phyloP scores from a whole-genome alignment of 371 early-diverging fungal species.

The Mortierella sp. region DNA sequence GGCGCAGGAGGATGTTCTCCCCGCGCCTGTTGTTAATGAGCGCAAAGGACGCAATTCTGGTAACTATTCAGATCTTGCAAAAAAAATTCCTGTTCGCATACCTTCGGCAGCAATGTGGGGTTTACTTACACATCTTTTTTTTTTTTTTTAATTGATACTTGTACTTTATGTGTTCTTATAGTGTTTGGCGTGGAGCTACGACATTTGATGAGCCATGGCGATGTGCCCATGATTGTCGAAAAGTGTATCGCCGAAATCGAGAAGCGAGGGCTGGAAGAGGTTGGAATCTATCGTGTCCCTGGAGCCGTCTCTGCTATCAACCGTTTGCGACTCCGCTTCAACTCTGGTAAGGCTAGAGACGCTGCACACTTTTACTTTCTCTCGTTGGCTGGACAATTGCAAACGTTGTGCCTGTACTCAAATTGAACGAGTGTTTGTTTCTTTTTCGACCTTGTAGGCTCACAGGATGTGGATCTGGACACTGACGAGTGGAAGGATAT shows the following conservation, averaged over 20 bases:
- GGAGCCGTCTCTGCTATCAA: slow-evolving; percentile 79
- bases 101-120: background rate
- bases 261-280: slow-evolving; percentile 83
- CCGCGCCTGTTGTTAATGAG: slow-evolving; percentile 17
- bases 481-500: slow-evolving; percentile 83
- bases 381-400: too few relatives aligned
- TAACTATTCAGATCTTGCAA: slow-evolving; percentile 7
- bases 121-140: background rate
- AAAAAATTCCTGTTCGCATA: background rate
- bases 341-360: slow-evolving; percentile 61
- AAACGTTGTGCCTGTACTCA: too few relatives aligned
- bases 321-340: slow-evolving; percentile 72
- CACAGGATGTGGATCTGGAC: slow-evolving; percentile 69
- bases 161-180: slow-evolving; percentile 16
- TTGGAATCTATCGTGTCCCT: slow-evolving; percentile 88
- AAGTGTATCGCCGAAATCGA: slow-evolving; percentile 86
- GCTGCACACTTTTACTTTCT: too few relatives aligned
- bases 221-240: slow-evolving; percentile 71
- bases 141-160: background rate
- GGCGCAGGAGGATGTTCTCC: slow-evolving; percentile 19
- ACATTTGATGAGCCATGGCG: slow-evolving; percentile 70
- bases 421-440: background rate
- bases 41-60: slow-evolving; percentile 55
- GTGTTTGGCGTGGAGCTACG: slow-evolving; percentile 77
- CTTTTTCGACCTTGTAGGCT: slow-evolving; percentile 31